Evolutionary conservation across 106 monocot genomes (phyloP).

Genomic region (Allium cepa): DNA sequence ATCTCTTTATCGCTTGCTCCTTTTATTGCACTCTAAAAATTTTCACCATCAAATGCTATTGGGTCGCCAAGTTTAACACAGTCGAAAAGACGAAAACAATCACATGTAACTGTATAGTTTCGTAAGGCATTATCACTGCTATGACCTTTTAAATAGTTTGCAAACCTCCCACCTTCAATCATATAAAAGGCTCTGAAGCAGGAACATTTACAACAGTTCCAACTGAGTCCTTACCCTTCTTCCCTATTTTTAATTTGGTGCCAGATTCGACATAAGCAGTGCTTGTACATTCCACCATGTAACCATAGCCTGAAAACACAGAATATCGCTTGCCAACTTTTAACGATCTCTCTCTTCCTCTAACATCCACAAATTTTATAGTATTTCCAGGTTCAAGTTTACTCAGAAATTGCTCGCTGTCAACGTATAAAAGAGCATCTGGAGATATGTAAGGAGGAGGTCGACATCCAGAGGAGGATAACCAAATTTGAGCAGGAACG

Average conservation of each 20-base stretch:
- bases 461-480: constrained; percentile 15
- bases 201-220: constrained; percentile 25
- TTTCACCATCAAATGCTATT: constrained; percentile 48
- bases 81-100: constrained; percentile 27
- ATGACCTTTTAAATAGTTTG: constrained; percentile 22
- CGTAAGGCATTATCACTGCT: background rate
- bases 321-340: constrained; percentile 12
- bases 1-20: constrained; percentile 18
- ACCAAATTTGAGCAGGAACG: constrained; percentile 27
- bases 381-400: constrained; percentile 18
- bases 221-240: constrained; percentile 1
- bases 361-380: constrained; percentile 27
- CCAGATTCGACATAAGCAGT: constrained; percentile 28
- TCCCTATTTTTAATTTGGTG: constrained; percentile 21
- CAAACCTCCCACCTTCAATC: constrained; percentile 28
- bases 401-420: constrained; percentile 19
- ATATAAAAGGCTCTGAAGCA: constrained; percentile 20
- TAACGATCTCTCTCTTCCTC: constrained; percentile 26
- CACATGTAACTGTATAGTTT: constrained; percentile 17
- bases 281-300: constrained; percentile 21
- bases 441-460: constrained; percentile 23
- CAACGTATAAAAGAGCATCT: constrained; percentile 21
- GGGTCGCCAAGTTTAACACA: constrained; percentile 39
- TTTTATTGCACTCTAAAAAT: constrained; percentile 25
- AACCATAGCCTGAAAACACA: constrained; percentile 20